These are phyloP conservation scores for Fusarium abutilonis DNA, from an alignment of 2,329 filamentous ascomycete genomes.

Conservation along the genomic window DNA sequence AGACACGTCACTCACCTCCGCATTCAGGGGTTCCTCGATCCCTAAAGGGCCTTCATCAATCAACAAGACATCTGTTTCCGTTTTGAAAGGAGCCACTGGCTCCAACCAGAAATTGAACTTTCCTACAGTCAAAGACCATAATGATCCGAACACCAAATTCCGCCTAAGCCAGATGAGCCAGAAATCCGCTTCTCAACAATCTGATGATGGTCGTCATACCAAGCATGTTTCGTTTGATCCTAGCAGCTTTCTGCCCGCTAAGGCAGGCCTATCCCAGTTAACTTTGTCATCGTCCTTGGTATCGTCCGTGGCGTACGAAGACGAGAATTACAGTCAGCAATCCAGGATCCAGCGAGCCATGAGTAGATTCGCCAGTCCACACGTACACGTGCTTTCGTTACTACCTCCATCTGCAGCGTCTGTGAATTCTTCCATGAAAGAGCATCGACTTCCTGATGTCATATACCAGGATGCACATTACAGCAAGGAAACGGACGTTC, in stretches of 20 bases:
- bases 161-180: constrained; percentile 73
- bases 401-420: constrained; percentile 44
- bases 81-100: constrained; percentile 14
- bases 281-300: constrained; percentile 25
- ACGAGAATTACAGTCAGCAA: constrained; percentile 11
- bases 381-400: constrained; percentile 40
- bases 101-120: constrained; percentile 66
- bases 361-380: constrained; percentile 12
- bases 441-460: constrained; percentile 64
- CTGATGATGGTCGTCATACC: constrained; percentile 46
- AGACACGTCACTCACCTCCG: constrained; percentile 3
- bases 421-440: constrained; percentile 40
- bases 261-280: constrained; percentile 9
- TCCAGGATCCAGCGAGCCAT: constrained; percentile 32
- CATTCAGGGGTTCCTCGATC: constrained; percentile 3
- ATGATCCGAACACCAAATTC: constrained; percentile 69
- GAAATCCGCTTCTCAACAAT: constrained; percentile 59
- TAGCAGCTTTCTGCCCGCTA: constrained; percentile 14
- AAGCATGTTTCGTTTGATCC: constrained; percentile 43
- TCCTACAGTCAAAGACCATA: constrained; percentile 79
- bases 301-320: constrained; percentile 19
- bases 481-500: constrained; percentile 84
- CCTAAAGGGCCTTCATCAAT: constrained; percentile 9
- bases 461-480: constrained; percentile 90
- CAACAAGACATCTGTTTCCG: constrained; percentile 1